Conservation (phyloP, 768 basidiomycete species). For the Calocybe cyanea region DNA sequence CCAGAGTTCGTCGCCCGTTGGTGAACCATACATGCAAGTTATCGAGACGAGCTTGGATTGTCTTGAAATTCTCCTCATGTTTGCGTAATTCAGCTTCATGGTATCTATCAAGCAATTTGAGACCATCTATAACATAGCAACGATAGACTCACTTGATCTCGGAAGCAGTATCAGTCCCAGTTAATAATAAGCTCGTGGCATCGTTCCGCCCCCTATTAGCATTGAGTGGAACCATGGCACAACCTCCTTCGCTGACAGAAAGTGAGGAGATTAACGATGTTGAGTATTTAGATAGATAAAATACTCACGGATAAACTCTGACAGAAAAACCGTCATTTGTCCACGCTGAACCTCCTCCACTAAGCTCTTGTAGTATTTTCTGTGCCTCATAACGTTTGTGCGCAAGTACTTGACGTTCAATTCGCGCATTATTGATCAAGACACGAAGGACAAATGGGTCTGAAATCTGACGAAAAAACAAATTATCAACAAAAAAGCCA, state of each 20-base stretch:
- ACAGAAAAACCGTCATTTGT: slow-evolving; percentile 61
- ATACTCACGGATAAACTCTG: slow-evolving; percentile 58
- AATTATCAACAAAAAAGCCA: slow-evolving; percentile 9
- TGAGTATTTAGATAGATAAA: neutral
- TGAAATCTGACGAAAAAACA: slow-evolving; percentile 57
- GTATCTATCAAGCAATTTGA: slow-evolving; percentile 31
- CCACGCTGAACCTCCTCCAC: slow-evolving; percentile 57
- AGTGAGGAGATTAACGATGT: neutral
- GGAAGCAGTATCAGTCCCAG: slow-evolving; percentile 44
- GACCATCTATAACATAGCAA: neutral
- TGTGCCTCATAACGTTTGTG: slow-evolving; percentile 63
- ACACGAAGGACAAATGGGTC: slow-evolving; percentile 75
- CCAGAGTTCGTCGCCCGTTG: slow-evolving; percentile 24
- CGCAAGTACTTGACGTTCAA: slow-evolving; percentile 73
- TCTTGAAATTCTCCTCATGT: slow-evolving; percentile 34
- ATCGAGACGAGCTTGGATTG: too few species aligned
- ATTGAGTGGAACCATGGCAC: slow-evolving; percentile 41
- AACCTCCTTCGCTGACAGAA: slow-evolving; percentile 61
- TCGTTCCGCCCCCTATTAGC: slow-evolving; percentile 19
- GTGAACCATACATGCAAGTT: too few species aligned
- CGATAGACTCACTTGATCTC: slow-evolving; percentile 38
- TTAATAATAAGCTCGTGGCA: slow-evolving; percentile 48
- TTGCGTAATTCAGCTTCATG: slow-evolving; percentile 36
- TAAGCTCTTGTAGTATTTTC: slow-evolving; percentile 36
- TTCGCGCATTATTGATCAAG: slow-evolving; percentile 67